Evolutionary conservation across 805 yeast species (phyloP), one percentile per base, ranked within the genome.

Genomic region (Schwanniomyces pseudopolymorphus): DNA sequence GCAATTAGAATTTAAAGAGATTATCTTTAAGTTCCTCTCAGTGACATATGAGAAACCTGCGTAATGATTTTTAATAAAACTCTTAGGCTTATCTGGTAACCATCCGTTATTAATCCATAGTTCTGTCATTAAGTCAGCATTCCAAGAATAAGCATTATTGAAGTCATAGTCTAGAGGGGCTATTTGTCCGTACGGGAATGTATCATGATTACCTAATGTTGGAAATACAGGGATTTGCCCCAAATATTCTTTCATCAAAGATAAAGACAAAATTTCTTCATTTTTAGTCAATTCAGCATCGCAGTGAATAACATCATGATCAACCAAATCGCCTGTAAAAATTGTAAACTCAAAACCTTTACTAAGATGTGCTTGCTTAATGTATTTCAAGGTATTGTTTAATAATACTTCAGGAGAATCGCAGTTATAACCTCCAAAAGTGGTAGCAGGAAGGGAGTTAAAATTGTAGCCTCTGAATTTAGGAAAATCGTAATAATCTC

Each of bases 321-420:
- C 89, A 44, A 84, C 85, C 59, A 84, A 70, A 57, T 85, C 91
- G 46, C 90, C 90, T 4, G 89, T 85, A 70, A 85, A 85, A 33
- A 85, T 63, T 2, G 85, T 75, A 57, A 84, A 84, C 43, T 82
- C 84, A 54, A 77, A 84, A 7, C 68, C 54, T 17, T 43, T 25
- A 20, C 54, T 53, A 20, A 50, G 42, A 35, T 53, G 48, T 6
- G 54, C 47, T 37, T 53, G 46, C 20, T 56, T 39, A 28, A 57
- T 48, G 35, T 53, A 47, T 42, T 69, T 67, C 59, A 84, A 64
- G 9, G 87, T 77, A 51, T 78, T 78, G 59, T 83, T 84, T 54
- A 85, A 67, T 52, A 85, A 65, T 14, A 79, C 60, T 49, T 78
- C 83, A 5, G 91, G 89, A 4, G 86, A 67, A 59, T 85, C 91